phyloP scores from a whole-genome alignment of 2,329 filamentous ascomycete genomes.

The Beauveria bassiana region DNA sequence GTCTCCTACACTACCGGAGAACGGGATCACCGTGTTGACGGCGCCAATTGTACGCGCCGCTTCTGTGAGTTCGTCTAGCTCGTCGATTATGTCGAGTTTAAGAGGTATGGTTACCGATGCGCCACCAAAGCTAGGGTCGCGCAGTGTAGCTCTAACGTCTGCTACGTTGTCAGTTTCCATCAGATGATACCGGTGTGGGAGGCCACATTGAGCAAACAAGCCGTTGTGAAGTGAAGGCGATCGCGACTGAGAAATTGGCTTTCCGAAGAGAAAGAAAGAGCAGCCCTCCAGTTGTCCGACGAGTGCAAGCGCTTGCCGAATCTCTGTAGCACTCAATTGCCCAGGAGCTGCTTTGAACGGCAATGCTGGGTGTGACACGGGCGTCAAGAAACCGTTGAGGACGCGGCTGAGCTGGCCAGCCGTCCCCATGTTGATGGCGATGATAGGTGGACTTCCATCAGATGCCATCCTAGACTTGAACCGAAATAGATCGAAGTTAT shows the following conservation, averaged over 20 bases:
- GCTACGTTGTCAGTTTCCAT: constrained; percentile 63
- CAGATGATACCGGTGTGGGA: constrained; percentile 75
- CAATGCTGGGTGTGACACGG: constrained; percentile 82
- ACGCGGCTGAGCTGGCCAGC: constrained; percentile 84
- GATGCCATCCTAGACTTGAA: constrained; percentile 73
- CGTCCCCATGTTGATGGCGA: constrained; percentile 92
- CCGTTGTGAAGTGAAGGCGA: constrained; percentile 87
- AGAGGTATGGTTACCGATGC: constrained; percentile 94
- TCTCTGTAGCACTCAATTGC: constrained; percentile 84
- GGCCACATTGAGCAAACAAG: constrained; percentile 65
- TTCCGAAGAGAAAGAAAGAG: constrained; percentile 82
- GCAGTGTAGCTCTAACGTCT: constrained; percentile 59
- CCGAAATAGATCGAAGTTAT: constrained; percentile 76
- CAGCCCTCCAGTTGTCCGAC: constrained; percentile 70
- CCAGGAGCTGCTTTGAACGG: constrained; percentile 91
- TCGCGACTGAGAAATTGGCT: constrained; percentile 71
- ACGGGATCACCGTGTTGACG: constrained; percentile 83
- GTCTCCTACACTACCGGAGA: constrained; percentile 27
- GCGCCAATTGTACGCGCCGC: constrained; percentile 81
- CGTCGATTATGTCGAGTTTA: constrained; percentile 77
- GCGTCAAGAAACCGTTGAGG: constrained; percentile 87
- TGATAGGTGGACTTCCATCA: constrained; percentile 73
- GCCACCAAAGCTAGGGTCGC: constrained; percentile 71
- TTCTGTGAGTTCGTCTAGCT: constrained; percentile 72
- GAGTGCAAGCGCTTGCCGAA: constrained; percentile 68